Percentiles rank a stretch among this genome's conserved stretches.
Evolutionary conservation across 2,329 filamentous ascomycete genomes (phyloP).

Genomic region (Zymoseptoria ardabiliae): DNA sequence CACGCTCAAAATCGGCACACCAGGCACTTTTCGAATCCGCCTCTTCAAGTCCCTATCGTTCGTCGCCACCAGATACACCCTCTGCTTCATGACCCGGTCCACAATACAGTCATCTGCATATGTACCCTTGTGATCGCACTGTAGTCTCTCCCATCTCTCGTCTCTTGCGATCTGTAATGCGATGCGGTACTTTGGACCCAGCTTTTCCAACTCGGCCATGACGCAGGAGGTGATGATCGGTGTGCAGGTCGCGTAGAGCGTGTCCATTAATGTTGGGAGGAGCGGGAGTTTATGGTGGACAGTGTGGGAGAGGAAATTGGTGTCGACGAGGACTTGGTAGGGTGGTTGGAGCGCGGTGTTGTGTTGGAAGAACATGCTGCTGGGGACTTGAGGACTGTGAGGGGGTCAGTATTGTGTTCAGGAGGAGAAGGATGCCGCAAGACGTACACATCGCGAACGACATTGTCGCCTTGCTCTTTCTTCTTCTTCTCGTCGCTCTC

Average conservation of each 20-base stretch:
- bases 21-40: slow-evolving; percentile 73
- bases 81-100: slow-evolving; percentile 39
- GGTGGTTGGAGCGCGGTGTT: slow-evolving; percentile 81
- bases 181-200: slow-evolving; percentile 81
- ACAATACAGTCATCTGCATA: slow-evolving; percentile 76
- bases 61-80: slow-evolving; percentile 43
- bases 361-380: slow-evolving; percentile 76
- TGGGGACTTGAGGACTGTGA: slow-evolving; percentile 29
- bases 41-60: slow-evolving; percentile 76
- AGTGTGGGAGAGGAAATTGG: slow-evolving; percentile 85
- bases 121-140: slow-evolving; percentile 84
- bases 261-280: slow-evolving; percentile 85
- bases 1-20: slow-evolving; percentile 71
- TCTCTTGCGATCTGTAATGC: slow-evolving; percentile 81
- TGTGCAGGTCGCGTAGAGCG: slow-evolving; percentile 82
- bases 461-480: slow-evolving; percentile 47
- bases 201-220: slow-evolving; percentile 80
- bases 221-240: slow-evolving; percentile 80
- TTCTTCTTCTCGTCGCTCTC: slow-evolving; percentile 53
- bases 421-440: background rate
- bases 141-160: slow-evolving; percentile 75
- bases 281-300: slow-evolving; percentile 86
- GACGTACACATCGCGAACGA: slow-evolving; percentile 64
- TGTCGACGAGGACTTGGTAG: slow-evolving; percentile 69
- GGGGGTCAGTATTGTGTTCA: slow-evolving; percentile 4